phyloP scores from a whole-genome alignment of 2,329 filamentous ascomycete genomes.

The Fusarium albidum region DNA sequence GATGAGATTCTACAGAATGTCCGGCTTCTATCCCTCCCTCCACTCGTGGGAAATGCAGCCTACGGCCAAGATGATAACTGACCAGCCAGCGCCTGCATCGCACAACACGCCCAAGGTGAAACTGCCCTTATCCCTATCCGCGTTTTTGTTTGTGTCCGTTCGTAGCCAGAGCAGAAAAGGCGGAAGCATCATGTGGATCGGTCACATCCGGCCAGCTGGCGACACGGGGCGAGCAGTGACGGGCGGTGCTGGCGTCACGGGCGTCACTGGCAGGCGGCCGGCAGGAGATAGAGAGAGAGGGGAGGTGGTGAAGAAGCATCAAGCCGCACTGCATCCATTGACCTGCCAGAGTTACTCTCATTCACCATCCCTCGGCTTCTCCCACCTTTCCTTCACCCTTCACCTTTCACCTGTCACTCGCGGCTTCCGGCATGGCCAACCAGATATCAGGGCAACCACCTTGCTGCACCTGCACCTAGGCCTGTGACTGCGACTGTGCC shows the following conservation, averaged over 20 bases:
- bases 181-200: conserved; percentile 12
- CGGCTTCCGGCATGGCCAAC: conserved; percentile 29
- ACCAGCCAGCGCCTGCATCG: conserved; percentile 16
- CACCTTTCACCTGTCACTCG: conserved; percentile 12
- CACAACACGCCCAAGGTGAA: conserved; percentile 33
- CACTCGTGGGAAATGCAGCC: not conserved
- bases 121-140: conserved; percentile 26
- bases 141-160: conserved; percentile 15
- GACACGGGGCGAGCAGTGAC: conserved; percentile 9
- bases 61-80: conserved; percentile 7
- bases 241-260: not conserved
- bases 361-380: not conserved
- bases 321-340: conserved; percentile 21
- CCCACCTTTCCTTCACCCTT: conserved; percentile 4
- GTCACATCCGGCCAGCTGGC: conserved; percentile 32
- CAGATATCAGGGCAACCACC: conserved; percentile 24
- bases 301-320: conserved; percentile 21
- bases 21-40: not conserved
- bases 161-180: not conserved
- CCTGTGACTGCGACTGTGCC: conserved; percentile 9
- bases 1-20: conserved; percentile 3
- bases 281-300: too few relatives aligned
- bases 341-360: conserved; percentile 1
- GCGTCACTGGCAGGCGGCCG: conserved; percentile 12
- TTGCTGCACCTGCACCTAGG: conserved; percentile 3